These are phyloP conservation scores for Candida ovalis DNA, from an alignment of 805 yeast species.

Conservation along the genomic window DNA sequence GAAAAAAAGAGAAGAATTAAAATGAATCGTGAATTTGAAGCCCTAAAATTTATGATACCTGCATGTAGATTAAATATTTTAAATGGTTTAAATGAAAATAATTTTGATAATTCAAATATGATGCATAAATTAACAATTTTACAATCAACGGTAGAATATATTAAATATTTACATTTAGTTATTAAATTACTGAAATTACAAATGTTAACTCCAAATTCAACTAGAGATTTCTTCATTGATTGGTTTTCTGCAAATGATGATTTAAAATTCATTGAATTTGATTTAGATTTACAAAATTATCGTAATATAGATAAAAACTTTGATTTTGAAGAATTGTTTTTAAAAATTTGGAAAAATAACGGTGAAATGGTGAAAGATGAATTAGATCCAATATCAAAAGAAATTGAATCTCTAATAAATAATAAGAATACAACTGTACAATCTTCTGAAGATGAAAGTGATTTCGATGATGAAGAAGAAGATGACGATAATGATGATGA, in stretches of 20 bases:
- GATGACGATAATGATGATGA: conserved; percentile 1
- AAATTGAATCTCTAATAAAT: conserved; percentile 12
- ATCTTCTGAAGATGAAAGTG: conserved; percentile 4
- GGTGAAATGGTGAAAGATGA: conserved; percentile 20
- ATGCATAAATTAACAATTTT: conserved; percentile 79
- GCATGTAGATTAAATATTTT: conserved; percentile 58
- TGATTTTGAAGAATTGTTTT: conserved; percentile 40
- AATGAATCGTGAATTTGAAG: conserved; percentile 80
- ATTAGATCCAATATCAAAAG: conserved; percentile 27
- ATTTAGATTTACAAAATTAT: conserved; percentile 54
- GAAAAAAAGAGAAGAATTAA: conserved; percentile 76
- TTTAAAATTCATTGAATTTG: conserved; percentile 48
- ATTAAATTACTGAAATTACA: conserved; percentile 49
- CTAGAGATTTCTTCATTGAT: conserved; percentile 21
- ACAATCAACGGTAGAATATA: conserved; percentile 80
- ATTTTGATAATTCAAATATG: conserved; percentile 29
- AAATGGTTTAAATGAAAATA: conserved; percentile 24
- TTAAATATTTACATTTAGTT: conserved; percentile 62
- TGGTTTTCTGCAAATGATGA: conserved; percentile 35
- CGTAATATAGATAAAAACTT: conserved; percentile 57
- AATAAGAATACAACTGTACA: no score
- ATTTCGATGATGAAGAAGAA: conserved; percentile 1
- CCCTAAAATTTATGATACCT: conserved; percentile 71
- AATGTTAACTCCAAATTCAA: conserved; percentile 27
- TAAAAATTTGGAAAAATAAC: conserved; percentile 27